Conservation (phyloP, 495 filamentous ascomycete genomes). For the Xylaria curta region DNA sequence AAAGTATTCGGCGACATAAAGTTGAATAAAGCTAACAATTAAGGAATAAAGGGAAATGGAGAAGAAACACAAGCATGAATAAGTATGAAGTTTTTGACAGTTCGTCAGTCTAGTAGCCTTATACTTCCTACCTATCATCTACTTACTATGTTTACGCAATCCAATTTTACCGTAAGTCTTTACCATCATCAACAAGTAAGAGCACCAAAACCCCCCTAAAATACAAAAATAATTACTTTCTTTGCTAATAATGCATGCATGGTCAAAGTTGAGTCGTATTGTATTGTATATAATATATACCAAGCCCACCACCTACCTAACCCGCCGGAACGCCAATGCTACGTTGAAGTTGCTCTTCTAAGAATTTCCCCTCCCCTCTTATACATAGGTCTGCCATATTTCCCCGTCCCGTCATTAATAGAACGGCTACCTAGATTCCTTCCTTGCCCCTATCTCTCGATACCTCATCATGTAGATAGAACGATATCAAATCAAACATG, state of each 20-base stretch:
- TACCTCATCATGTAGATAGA: background rate
- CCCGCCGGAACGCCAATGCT: slow-evolving; percentile 20
- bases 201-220: background rate
- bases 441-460: too few relatives aligned
- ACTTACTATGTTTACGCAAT: background rate
- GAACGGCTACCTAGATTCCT: background rate
- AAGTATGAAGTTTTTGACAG: too few relatives aligned
- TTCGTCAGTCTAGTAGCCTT: too few relatives aligned
- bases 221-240: background rate
- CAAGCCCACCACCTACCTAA: background rate
- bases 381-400: background rate
- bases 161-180: background rate
- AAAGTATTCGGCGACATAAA: too few relatives aligned
- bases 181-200: background rate
- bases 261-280: slow-evolving; percentile 11
- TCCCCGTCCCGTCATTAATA: background rate
- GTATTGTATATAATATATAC: slow-evolving; percentile 19
- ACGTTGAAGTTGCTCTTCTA: slow-evolving; percentile 24
- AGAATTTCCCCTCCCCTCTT: background rate
- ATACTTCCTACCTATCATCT: background rate
- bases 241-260: background rate
- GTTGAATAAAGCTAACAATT: too few relatives aligned
- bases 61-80: too few relatives aligned
- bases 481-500: background rate
- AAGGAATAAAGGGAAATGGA: too few relatives aligned